These are phyloP conservation scores for Septoria linicola DNA, from an alignment of 2,329 filamentous ascomycete genomes.

Conservation along the genomic window DNA sequence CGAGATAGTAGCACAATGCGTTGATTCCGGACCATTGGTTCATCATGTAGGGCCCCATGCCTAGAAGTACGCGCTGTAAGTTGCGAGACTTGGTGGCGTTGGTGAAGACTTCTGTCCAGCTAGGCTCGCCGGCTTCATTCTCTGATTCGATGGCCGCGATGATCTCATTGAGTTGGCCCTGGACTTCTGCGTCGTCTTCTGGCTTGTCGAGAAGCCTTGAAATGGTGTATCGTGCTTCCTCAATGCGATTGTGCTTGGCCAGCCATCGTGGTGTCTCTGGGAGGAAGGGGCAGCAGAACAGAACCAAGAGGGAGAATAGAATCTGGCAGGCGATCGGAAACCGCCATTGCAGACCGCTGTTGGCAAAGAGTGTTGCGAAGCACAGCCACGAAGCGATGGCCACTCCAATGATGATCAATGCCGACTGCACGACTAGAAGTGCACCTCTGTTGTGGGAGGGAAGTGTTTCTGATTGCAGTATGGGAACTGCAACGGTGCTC, in stretches of 20 bases:
- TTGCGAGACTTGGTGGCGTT: constrained; percentile 40
- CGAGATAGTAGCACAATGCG: constrained; percentile 33
- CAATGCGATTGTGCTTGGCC: constrained; percentile 30
- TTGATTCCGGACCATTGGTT: constrained; percentile 34
- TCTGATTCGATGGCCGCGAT: constrained; percentile 37
- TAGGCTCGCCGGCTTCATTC: constrained; percentile 35
- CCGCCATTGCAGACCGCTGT: constrained; percentile 33
- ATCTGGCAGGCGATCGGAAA: constrained; percentile 36
- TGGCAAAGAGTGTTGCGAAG: constrained; percentile 32
- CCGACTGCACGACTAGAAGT: constrained; percentile 33
- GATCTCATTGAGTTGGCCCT: constrained; percentile 40
- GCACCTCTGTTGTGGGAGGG: constrained; percentile 35
- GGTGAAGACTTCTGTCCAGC: constrained; percentile 40
- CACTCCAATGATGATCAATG: constrained; percentile 34
- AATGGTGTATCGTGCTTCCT: constrained; percentile 34
- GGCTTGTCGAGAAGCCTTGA: constrained; percentile 37
- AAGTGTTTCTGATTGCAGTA: constrained; percentile 34
- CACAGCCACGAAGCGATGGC: constrained; percentile 34
- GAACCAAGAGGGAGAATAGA: constrained; percentile 33
- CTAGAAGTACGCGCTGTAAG: constrained; percentile 39
- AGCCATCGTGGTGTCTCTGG: constrained; percentile 35
- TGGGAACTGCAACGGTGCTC: constrained; percentile 34
- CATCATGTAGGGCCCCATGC: constrained; percentile 41
- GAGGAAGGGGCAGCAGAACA: constrained; percentile 33
- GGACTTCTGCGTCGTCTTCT: constrained; percentile 35